Evolutionary conservation across 2,329 filamentous ascomycete genomes (phyloP).

Genomic region (Phialophora expanda): DNA sequence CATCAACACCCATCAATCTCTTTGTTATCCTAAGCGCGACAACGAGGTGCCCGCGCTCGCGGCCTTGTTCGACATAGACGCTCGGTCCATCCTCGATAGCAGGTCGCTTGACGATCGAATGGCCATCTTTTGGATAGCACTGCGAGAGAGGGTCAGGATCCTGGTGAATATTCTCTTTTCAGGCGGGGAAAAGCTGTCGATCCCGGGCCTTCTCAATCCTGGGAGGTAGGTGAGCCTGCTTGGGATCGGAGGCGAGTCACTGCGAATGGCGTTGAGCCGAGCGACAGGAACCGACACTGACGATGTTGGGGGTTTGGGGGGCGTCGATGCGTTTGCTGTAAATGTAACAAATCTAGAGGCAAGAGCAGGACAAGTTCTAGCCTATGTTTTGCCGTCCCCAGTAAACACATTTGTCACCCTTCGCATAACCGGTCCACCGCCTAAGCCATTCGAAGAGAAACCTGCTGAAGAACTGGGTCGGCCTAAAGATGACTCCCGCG

Average conservation of each 20-base stretch:
- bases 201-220: conserved; percentile 19
- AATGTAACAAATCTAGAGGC: conserved; percentile 21
- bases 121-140: conserved; percentile 22
- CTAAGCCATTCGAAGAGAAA: not conserved
- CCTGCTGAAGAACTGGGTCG: not conserved
- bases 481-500: not conserved
- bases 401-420: conserved; percentile 5
- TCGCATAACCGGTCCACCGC: not conserved
- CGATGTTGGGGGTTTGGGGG: not conserved
- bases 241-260: no score
- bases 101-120: conserved; percentile 26
- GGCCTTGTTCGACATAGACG: no score
- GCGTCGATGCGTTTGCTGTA: conserved; percentile 23
- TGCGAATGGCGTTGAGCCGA: not conserved
- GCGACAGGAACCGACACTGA: conserved; percentile 15
- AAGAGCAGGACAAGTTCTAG: not conserved
- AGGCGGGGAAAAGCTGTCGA: conserved; percentile 8
- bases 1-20: no score
- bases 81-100: conserved; percentile 4
- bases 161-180: conserved; percentile 23
- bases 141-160: conserved; percentile 8
- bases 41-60: no score
- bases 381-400: conserved; percentile 5
- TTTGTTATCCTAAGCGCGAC: no score
- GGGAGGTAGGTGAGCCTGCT: conserved; percentile 15